A percentile compares a stretch with the other conserved stretches of the same genome.
These are phyloP conservation scores for Gonium pectorale DNA, from an alignment of 139 green algal species.

Conservation along the genomic window DNA sequence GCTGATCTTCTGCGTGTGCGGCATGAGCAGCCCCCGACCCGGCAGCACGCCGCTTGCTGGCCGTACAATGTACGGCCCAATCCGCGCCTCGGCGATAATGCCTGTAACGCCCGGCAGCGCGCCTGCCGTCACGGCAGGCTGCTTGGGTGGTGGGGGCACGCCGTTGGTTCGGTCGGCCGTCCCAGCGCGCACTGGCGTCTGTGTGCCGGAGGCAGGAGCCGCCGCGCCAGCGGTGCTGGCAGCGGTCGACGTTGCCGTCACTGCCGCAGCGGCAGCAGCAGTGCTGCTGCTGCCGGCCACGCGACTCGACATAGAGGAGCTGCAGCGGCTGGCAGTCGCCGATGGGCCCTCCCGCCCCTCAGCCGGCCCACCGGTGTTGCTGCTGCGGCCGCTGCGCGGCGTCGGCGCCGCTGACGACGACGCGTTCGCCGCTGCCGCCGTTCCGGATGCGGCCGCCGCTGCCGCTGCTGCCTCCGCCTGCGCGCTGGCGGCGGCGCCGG, in stretches of 20 bases:
- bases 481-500: constrained; percentile 8
- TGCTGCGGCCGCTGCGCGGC: neutral
- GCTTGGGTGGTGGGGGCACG: constrained; percentile 13
- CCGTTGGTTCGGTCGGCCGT: neutral
- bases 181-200: neutral
- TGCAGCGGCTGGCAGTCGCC: neutral
- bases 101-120: neutral
- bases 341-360: no score
- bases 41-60: constrained; percentile 48
- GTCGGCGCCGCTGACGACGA: neutral
- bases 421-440: neutral
- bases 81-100: constrained; percentile 44
- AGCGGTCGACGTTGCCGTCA: neutral
- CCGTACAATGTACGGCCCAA: constrained; percentile 54
- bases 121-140: neutral
- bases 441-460: neutral
- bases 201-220: no score
- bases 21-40: constrained; percentile 51
- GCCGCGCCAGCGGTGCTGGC: constrained; percentile 5
- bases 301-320: neutral
- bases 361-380: neutral
- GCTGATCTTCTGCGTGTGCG: constrained; percentile 43
- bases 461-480: neutral
- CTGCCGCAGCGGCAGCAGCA: neutral
- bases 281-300: neutral